Percentiles rank a stretch among this genome's conserved stretches.
phyloP scores from a whole-genome alignment of 2,329 filamentous ascomycete genomes.

The Kalaharituber pfeilii region DNA sequence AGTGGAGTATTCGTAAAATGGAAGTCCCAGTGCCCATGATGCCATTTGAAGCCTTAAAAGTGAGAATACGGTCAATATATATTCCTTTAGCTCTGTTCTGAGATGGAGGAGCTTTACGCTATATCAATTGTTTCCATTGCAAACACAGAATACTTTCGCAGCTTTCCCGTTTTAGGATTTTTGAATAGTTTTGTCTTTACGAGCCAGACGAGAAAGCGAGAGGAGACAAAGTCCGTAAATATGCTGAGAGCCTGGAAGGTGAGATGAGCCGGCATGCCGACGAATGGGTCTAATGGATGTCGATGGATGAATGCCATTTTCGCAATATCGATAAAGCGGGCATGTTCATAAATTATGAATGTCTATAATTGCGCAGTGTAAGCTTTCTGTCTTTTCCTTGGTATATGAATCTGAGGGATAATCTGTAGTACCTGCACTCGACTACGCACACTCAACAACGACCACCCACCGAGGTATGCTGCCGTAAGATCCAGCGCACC shows the following conservation, averaged over 20 bases:
- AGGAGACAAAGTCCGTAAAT: constrained; percentile 19
- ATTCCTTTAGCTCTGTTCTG: background rate
- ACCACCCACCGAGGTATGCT: constrained; percentile 22
- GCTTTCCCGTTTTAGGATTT: constrained; percentile 18
- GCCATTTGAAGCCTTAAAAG: constrained; percentile 18
- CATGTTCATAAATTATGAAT: background rate
- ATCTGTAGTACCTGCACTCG: constrained; percentile 21
- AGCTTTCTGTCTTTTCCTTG: background rate
- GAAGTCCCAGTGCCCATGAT: constrained; percentile 21
- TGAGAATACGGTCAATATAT: constrained; percentile 1
- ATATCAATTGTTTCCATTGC: constrained; percentile 2
- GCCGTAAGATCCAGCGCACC: constrained; percentile 19
- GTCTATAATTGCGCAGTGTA: too few relatives aligned
- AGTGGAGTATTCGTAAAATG: constrained; percentile 22
- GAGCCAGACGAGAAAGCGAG: constrained; percentile 18
- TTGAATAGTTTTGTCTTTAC: constrained; percentile 17
- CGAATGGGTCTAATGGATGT: constrained; percentile 17
- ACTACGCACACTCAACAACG: constrained; percentile 21
- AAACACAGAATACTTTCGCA: constrained; percentile 14
- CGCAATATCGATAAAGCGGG: constrained; percentile 7
- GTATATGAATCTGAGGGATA: background rate
- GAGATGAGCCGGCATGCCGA: constrained; percentile 22
- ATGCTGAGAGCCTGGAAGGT: constrained; percentile 21
- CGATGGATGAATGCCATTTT: constrained; percentile 11
- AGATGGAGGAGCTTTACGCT: too few relatives aligned